Evolutionary conservation across 1,139 yeast species (phyloP), one percentile per base, ranked within the genome.

Genomic region (Kodamaea anthophila): DNA sequence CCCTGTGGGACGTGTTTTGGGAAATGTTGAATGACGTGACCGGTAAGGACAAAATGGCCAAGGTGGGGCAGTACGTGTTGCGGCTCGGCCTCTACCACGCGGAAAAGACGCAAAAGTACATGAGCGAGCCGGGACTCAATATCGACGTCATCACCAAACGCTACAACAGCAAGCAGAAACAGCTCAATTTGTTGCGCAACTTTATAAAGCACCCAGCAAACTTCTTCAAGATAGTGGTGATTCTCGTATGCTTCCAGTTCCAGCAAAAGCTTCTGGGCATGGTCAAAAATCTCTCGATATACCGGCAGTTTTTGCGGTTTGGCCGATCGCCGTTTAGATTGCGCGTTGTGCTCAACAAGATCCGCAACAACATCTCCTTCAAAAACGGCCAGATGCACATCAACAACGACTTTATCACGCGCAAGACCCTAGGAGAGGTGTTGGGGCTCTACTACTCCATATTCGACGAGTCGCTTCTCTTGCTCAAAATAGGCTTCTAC

Each of bases 1-100:
- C 34, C 8, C 9, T 35, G 13, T 43, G 45, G 49, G 78, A 73
- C 29, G 56, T 78, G 4, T 58, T 77, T 34, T 67, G 76, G 56
- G 58, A 60, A 21, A 56, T 74, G 55, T 52, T 77, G 35, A 70
- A 68, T 37, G 67, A 69, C 34, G 52, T 79, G 15, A 65, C 73
- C 3, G 88, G 88, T 20, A 81, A 80, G 49, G 91, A 81, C 46
- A 78, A 79, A 44, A 37, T 77, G 41, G 82, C 85, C 20, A 81
- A 81, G 44, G 60, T 75, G 4, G 60, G 75, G 16, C 82, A 77
- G 43, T 80, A 79, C 44, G 49, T 70, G 0, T 51, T 81, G 30
- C 65, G 81, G 36, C 51, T 80, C 18, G 47, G 78, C 18, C 56
- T 74, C 15, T 54, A 65, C 35, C 74, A 77, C 45, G 63, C 78